A percentile compares a stretch with the other conserved stretches of the same genome.
Evolutionary conservation across 495 filamentous ascomycete genomes (phyloP).

Genomic region (Friedmanniomyces endolithicus): DNA sequence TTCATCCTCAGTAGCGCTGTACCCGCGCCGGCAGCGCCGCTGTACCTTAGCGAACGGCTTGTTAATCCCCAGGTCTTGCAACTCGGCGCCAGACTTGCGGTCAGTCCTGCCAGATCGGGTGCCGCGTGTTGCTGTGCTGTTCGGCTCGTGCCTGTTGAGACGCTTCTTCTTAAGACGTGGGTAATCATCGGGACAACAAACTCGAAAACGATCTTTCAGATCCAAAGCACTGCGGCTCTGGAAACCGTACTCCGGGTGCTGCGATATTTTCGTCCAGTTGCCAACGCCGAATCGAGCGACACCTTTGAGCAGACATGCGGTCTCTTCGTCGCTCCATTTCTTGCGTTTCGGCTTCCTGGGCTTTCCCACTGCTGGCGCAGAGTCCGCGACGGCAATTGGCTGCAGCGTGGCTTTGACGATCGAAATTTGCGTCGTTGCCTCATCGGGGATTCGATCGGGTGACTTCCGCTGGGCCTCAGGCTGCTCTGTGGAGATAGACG

Average conservation of each 20-base stretch:
- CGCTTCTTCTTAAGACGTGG: background rate
- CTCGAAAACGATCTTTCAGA: constrained; percentile 72
- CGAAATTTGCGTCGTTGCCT: background rate
- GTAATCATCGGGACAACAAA: constrained; percentile 51
- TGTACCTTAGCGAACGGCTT: constrained; percentile 42
- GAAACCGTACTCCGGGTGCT: constrained; percentile 61
- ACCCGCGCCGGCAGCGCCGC: constrained; percentile 44
- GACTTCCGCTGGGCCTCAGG: background rate
- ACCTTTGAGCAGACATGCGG: constrained; percentile 59
- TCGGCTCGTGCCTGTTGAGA: background rate
- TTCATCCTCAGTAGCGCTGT: constrained; percentile 63
- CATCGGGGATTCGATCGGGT: background rate
- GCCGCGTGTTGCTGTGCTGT: background rate
- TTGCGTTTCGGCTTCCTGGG: constrained; percentile 9
- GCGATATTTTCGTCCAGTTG: constrained; percentile 77
- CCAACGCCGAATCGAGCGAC: constrained; percentile 74
- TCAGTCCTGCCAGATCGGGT: constrained; percentile 11
- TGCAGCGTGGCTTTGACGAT: background rate
- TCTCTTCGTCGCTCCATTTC: constrained; percentile 76
- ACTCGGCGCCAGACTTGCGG: constrained; percentile 35
- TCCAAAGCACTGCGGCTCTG: constrained; percentile 65
- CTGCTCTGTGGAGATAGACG: constrained; percentile 24
- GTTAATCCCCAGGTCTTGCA: constrained; percentile 44
- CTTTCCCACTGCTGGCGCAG: background rate
- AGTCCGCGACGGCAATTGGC: background rate